Conservation (phyloP, 108 stramenopile genomes). For the Nannochloropsis salina region DNA sequence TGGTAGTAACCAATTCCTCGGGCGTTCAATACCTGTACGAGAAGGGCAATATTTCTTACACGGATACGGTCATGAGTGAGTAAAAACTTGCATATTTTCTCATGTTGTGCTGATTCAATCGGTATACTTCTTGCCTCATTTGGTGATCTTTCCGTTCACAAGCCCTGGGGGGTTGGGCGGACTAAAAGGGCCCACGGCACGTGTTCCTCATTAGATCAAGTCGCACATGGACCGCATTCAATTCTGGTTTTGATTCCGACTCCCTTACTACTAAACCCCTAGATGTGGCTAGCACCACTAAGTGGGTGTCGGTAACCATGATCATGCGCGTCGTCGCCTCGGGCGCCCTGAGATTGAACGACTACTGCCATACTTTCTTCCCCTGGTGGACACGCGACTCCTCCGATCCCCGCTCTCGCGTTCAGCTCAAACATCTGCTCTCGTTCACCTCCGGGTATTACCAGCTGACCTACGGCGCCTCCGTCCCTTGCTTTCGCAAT, state of each 20-base stretch:
- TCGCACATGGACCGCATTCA: too few species aligned
- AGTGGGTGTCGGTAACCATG: neutral
- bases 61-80: slow-evolving; percentile 13
- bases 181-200: too few species aligned
- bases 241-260: neutral
- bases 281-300: slow-evolving; percentile 11
- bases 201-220: too few species aligned
- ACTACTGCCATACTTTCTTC: slow-evolving; percentile 7
- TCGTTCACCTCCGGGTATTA: slow-evolving; percentile 1
- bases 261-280: neutral
- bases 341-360: neutral
- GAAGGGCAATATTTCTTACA: slow-evolving; percentile 20
- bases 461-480: slow-evolving; percentile 11
- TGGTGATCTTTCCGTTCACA: too few species aligned
- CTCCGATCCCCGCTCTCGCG: neutral
- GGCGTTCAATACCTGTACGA: slow-evolving; percentile 19
- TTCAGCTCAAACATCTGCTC: neutral
- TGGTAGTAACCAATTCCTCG: neutral
- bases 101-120: too few species aligned
- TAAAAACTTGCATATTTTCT: neutral
- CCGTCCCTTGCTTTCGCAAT: neutral
- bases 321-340: slow-evolving; percentile 14
- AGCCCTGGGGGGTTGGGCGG: too few species aligned
- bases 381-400: slow-evolving; percentile 14
- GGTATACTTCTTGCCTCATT: too few species aligned